These are phyloP conservation scores for Wolfiporia cocos DNA, from an alignment of 1,284 basidiomycete genomes.

Conservation along the genomic window DNA sequence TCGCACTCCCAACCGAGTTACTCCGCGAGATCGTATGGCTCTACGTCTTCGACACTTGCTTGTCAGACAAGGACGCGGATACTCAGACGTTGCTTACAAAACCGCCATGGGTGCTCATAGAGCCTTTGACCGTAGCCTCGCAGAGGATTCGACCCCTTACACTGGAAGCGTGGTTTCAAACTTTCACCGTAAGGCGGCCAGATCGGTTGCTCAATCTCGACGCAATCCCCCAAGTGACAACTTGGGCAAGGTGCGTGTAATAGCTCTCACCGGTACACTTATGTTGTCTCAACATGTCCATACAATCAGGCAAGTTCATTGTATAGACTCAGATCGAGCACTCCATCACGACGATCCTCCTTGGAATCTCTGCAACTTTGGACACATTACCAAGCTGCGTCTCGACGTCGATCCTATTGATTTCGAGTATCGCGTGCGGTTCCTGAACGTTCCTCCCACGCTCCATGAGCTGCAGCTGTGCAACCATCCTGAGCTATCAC, in stretches of 20 bases:
- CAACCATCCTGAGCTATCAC: constrained; percentile 16
- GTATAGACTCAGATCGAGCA: constrained; percentile 5
- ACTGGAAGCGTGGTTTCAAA: constrained; percentile 16
- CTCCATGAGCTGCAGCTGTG: constrained; percentile 14
- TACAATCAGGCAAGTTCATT: not conserved
- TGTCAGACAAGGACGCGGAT: not conserved
- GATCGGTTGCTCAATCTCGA: constrained; percentile 6
- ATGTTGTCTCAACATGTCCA: not conserved
- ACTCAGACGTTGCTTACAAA: not conserved
- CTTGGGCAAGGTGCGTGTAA: constrained; percentile 12
- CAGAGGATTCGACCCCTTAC: constrained; percentile 10
- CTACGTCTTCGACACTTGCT: not conserved
- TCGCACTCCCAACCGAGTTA: no score
- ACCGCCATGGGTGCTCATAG: constrained; percentile 9
- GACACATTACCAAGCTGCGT: constrained; percentile 12
- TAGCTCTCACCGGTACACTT: not conserved
- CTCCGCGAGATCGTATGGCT: not conserved
- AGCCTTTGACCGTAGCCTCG: constrained; percentile 10
- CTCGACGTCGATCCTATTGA: constrained; percentile 8
- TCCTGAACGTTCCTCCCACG: constrained; percentile 9
- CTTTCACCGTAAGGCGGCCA: constrained; percentile 10
- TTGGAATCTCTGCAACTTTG: constrained; percentile 13
- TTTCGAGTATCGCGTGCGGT: constrained; percentile 9
- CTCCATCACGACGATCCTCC: constrained; percentile 3
- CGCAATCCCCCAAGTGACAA: constrained; percentile 3